These are phyloP conservation scores for Thelephora ganbajun DNA, from an alignment of 768 basidiomycete species.

Conservation along the genomic window DNA sequence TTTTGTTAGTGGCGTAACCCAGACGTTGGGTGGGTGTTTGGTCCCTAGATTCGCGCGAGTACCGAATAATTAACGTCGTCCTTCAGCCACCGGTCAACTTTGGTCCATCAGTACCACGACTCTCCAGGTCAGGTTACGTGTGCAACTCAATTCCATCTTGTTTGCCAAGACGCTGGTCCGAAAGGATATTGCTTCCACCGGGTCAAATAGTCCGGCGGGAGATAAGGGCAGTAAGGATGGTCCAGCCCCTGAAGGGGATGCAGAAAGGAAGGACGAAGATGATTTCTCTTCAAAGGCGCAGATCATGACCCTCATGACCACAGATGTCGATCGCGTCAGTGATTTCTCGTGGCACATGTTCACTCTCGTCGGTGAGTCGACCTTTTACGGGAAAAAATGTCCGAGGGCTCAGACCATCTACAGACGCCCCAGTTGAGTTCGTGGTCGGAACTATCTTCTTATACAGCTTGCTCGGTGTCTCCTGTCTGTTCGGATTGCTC, in stretches of 20 bases:
- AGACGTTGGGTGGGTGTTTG: slow-evolving; percentile 26
- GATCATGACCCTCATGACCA: slow-evolving; percentile 94
- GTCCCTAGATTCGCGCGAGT: background rate
- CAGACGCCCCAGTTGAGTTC: slow-evolving; percentile 72
- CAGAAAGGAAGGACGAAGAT: slow-evolving; percentile 41
- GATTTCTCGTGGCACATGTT: slow-evolving; percentile 76
- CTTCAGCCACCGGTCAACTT: slow-evolving; percentile 50
- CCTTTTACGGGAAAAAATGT: background rate
- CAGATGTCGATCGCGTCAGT: slow-evolving; percentile 81
- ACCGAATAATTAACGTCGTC: background rate
- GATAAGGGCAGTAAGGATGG: slow-evolving; percentile 10
- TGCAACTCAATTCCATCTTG: slow-evolving; percentile 73
- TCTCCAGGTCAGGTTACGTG: slow-evolving; percentile 54
- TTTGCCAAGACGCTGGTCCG: slow-evolving; percentile 79
- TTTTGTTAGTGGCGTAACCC: slow-evolving; percentile 28
- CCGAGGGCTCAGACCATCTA: background rate
- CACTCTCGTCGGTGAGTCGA: slow-evolving; percentile 46
- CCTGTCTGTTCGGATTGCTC: slow-evolving; percentile 65
- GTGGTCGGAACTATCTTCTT: slow-evolving; percentile 61
- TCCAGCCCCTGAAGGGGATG: slow-evolving; percentile 13
- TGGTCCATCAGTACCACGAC: slow-evolving; percentile 59
- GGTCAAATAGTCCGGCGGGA: slow-evolving; percentile 10
- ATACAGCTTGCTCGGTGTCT: slow-evolving; percentile 68
- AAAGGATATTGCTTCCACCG: slow-evolving; percentile 63
- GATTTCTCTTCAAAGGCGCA: slow-evolving; percentile 48